Base-by-base conservation (phyloP, 169 alveolate species). In the Neospora caninum region DNA sequence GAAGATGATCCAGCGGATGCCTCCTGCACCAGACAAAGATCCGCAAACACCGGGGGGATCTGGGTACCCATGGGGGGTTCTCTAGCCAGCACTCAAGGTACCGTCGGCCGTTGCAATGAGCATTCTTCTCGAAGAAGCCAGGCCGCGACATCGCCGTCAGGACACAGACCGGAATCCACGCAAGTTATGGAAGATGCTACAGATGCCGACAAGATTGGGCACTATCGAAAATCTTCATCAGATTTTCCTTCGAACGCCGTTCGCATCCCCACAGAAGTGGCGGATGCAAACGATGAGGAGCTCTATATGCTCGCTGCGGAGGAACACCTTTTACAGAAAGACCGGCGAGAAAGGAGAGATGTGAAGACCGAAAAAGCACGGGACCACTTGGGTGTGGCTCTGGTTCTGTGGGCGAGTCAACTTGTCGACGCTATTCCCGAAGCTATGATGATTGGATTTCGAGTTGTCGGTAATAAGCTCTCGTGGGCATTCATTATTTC, bases 401-500 rank as follows among this genome's bases (percentile, higher is more conserved):
- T 82, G 89, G 89, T 82, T 6, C 36, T 82, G 89, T 82, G 89
- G 89, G 41, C 89, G 41, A 82, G 89, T 36, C 89, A 82, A 45
- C 34, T 82, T 36, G 38, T 82, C 67, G 89, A 82, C 36, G 89
- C 89, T 20, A 29, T 82, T 41, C 89, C 89, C 42, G 89, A 82
- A 49, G 89, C 89, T 16, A 82, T 82, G 89, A 82, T 82, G 89
- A 82, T 82, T 36, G 89, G 89, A 82, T 82, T 82, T n/a, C 89
- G 89, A 25, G 67, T 42, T 41, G 89, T 42, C 18, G 89, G 89
- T 10, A 43, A 82, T 4, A 82, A 39, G 67, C 89, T 82, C 89
- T 82, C 89, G 27, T 82, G 89, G 89, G 89, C 89, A 39, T 82
- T 82, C 67, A 41, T 82, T 42, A 82, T 82, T 42, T 39, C 89